Conservation (phyloP, 768 basidiomycete species). For the Pleurotus sapidus region DNA sequence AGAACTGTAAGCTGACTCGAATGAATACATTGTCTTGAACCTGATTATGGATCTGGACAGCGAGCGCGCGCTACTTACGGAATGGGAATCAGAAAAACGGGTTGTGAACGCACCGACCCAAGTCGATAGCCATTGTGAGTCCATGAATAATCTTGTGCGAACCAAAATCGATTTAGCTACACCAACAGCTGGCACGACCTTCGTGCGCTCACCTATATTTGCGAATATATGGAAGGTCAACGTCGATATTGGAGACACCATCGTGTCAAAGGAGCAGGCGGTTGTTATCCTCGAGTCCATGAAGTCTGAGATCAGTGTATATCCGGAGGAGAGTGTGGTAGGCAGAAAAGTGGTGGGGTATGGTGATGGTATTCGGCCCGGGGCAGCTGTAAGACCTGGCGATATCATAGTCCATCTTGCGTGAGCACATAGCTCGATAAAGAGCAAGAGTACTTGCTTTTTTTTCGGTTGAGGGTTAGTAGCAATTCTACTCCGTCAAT, state of each 20-base stretch:
- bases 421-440: no score
- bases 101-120: not conserved
- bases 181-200: not conserved
- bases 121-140: no score
- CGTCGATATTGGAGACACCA: conserved; percentile 36
- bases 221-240: conserved; percentile 52
- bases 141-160: no score
- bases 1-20: conserved; percentile 27
- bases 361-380: conserved; percentile 38
- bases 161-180: not conserved
- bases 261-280: conserved; percentile 38
- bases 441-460: no score
- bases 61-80: conserved; percentile 36
- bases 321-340: conserved; percentile 40
- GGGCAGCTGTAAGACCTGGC: conserved; percentile 43
- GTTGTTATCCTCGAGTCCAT: conserved; percentile 59
- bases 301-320: conserved; percentile 59
- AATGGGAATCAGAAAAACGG: conserved; percentile 37
- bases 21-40: no score
- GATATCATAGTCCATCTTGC: conserved; percentile 37
- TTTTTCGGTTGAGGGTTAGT: no score
- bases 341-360: conserved; percentile 40
- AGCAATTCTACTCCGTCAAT: no score
- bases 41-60: conserved; percentile 27
- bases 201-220: conserved; percentile 33